Evolutionary conservation across 192 early-diverging fungal species (phyloP).

Genomic region (Coemansia sp.): DNA sequence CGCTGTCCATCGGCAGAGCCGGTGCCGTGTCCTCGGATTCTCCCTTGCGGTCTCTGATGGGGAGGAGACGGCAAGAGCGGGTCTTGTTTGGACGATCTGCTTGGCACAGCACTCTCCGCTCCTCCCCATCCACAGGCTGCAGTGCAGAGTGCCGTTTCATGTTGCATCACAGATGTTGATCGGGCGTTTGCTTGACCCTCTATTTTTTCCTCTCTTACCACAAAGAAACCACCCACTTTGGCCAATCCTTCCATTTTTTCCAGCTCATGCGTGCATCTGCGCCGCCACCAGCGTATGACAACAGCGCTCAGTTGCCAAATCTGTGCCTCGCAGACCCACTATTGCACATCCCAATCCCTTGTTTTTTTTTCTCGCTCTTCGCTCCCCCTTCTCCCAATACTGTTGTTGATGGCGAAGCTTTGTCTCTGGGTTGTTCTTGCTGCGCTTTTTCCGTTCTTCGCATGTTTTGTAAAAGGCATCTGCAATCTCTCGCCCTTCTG

Average conservation of each 20-base stretch:
- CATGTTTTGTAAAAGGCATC: background rate
- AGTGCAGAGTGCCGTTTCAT: conserved; percentile 1
- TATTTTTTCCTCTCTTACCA: background rate
- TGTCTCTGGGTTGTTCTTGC: conserved; percentile 1
- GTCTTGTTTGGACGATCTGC: conserved; percentile 2
- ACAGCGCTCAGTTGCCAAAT: conserved; percentile 1
- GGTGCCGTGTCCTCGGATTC: background rate
- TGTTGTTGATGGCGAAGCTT: background rate
- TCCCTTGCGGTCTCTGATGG: background rate
- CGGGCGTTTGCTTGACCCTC: background rate
- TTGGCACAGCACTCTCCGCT: background rate
- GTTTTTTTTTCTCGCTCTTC: conserved; percentile 3
- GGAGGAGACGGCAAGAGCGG: background rate
- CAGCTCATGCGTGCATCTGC: conserved; percentile 4
- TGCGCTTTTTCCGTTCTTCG: conserved; percentile 4
- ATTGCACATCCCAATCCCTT: conserved; percentile 10
- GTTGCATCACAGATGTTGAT: conserved; percentile 16
- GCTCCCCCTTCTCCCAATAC: background rate
- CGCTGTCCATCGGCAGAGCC: background rate
- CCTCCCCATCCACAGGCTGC: background rate
- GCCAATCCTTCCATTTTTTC: conserved; percentile 6
- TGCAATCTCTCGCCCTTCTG: background rate
- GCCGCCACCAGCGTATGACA: conserved; percentile 4
- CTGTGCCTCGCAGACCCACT: conserved; percentile 12
- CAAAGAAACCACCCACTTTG: background rate